Evolutionary conservation across 345 rosid species (phyloP).

Genomic region (Eutrema heterophyllum): DNA sequence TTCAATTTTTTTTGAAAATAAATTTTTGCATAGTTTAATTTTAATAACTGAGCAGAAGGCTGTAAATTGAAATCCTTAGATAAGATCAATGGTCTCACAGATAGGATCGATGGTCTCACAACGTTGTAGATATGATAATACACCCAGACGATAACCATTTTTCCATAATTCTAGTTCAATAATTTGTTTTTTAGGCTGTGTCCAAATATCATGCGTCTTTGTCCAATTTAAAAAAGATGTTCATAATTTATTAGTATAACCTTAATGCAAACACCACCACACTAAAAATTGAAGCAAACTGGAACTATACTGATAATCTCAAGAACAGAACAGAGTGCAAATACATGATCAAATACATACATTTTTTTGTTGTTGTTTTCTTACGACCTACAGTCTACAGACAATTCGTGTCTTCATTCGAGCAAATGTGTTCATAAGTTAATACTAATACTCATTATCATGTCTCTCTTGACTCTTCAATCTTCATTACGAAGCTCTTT

Average conservation of each 20-base stretch:
- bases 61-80: too few relatives aligned
- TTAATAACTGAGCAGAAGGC: too few relatives aligned
- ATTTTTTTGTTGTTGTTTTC: background rate
- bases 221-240: too few relatives aligned
- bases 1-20: background rate
- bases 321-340: background rate
- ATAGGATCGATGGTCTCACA: too few relatives aligned
- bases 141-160: too few relatives aligned
- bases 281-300: background rate
- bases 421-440: slow-evolving; percentile 11
- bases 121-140: too few relatives aligned
- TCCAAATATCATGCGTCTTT: too few relatives aligned
- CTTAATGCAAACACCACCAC: background rate
- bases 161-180: too few relatives aligned
- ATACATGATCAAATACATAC: slow-evolving; percentile 5
- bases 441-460: slow-evolving; percentile 16
- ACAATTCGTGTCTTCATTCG: background rate
- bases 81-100: too few relatives aligned
- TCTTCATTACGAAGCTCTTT: background rate
- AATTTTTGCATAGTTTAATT: too few relatives aligned
- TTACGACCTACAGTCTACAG: slow-evolving; percentile 8
- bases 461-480: slow-evolving; percentile 19
- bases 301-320: background rate
- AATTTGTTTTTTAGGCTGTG: background rate
- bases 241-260: background rate